Conservation (phyloP, 257 asterid species). For the Gentiana straminea region DNA sequence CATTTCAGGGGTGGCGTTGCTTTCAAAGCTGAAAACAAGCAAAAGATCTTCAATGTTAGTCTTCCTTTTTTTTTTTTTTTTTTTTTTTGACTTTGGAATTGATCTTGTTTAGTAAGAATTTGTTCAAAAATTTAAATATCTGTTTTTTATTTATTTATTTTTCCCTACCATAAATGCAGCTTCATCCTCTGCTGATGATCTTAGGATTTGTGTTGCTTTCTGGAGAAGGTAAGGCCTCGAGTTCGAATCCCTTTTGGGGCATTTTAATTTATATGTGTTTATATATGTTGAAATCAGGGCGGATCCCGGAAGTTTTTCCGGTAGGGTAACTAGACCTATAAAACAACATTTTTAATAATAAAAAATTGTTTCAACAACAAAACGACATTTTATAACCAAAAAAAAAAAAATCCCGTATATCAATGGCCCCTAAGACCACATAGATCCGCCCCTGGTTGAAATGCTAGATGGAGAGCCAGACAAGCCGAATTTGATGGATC, state of each 20-base stretch:
- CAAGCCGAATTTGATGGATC: too few species aligned
- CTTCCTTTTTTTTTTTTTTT: background rate
- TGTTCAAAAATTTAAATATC: background rate
- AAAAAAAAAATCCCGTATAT: background rate
- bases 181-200: conserved; percentile 59
- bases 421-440: background rate
- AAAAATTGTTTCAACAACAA: too few species aligned
- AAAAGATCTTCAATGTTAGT: conserved; percentile 47
- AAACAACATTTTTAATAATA: too few species aligned
- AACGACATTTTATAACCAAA: too few species aligned
- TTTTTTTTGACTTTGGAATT: background rate
- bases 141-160: too few species aligned
- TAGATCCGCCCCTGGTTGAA: background rate
- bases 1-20: conserved; percentile 51
- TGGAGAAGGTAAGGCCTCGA: conserved; percentile 42
- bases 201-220: conserved; percentile 38
- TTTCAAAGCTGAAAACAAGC: conserved; percentile 25
- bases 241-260: too few species aligned
- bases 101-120: background rate
- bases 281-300: too few species aligned
- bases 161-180: conserved; percentile 19
- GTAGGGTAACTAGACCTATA: too few species aligned
- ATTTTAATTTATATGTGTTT: too few species aligned
- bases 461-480: background rate
- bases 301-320: too few species aligned